Base-by-base conservation (phyloP, 805 yeast genomes). In the Grigorovia jiainica region DNA sequence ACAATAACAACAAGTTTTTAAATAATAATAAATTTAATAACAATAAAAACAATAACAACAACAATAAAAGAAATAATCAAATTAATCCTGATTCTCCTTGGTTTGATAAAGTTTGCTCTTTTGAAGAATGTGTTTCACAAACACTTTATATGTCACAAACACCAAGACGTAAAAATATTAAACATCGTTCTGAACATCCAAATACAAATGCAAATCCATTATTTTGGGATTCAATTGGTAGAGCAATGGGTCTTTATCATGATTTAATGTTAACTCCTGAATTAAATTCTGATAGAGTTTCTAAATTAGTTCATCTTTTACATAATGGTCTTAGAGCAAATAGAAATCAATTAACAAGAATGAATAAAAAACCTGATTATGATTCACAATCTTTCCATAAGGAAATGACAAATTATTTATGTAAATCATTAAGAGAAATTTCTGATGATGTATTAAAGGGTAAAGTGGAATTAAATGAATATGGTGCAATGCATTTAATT, bases 321-420 rank as follows among this genome's bases (percentile, higher is more conserved):
- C 75, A 77, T 48, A 75, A 75, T 43, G 79, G 78, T 4, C 60
- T 76, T 31, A 66, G 79, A 52, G 74, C 75, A 21, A 75, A 75
- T 52, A 68, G 80, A 55, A 60, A 68, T 34, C 78, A 75, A 52
- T 58, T 74, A 40, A 68, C 78, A 5, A 71, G 75, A 52, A 63
- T 76, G 58, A 68, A 73, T 45, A 75, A 75, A 56, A 76, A 76
- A 50, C 73, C 79, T 11, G 82, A 76, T 54, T 73, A 75, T 49
- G 82, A 76, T 46, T 71, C 76, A 21, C 73, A 72, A 44, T 75
- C 79, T 10, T 73, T 75, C 57, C 71, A 67, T 45, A 71, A 68
- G 40, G 75, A 74, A 49, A 73, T 73, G 65, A 75, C 73, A 43
- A 64, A 65, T 37, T 66, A 70, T 46, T 61, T 76, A 30, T 68